Evolutionary conservation across 768 basidiomycete genomes (phyloP).

Genomic region (Suillus spraguei): DNA sequence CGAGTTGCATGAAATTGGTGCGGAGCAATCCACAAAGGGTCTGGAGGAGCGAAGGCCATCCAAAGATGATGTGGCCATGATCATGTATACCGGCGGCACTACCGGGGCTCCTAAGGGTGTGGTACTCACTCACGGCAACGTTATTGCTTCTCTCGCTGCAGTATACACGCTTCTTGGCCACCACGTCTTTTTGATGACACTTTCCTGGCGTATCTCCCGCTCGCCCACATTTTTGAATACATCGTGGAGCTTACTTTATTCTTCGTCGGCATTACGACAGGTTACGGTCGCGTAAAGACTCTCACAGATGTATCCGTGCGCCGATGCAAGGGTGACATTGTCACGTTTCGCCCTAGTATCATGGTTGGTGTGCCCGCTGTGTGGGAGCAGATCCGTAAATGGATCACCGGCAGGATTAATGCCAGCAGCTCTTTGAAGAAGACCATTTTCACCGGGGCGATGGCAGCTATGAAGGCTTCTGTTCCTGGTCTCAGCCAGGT

Average conservation of each 20-base stretch:
- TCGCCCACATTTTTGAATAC: constrained; percentile 95
- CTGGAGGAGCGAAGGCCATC: constrained; percentile 53
- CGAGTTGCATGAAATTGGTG: constrained; percentile 72
- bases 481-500: constrained; percentile 66
- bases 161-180: constrained; percentile 67
- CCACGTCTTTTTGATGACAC: constrained; percentile 38
- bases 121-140: constrained; percentile 82
- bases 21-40: constrained; percentile 50
- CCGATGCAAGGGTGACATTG: constrained; percentile 86
- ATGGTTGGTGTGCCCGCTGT: constrained; percentile 96
- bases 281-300: constrained; percentile 94
- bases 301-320: constrained; percentile 93
- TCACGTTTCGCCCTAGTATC: constrained; percentile 80
- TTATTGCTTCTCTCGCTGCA: constrained; percentile 84
- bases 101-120: constrained; percentile 97
- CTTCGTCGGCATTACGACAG: constrained; percentile 77
- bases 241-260: constrained; percentile 83
- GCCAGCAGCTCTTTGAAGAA: constrained; percentile 66
- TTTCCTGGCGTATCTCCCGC: constrained; percentile 90
- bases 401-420: constrained; percentile 83
- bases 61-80: constrained; percentile 56
- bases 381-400: constrained; percentile 97
- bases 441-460: constrained; percentile 77
- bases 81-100: constrained; percentile 89
- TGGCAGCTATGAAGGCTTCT: constrained; percentile 71